Evolutionary conservation across 129 eudicot genomes (phyloP).

Genomic region (Apium graveolens): DNA sequence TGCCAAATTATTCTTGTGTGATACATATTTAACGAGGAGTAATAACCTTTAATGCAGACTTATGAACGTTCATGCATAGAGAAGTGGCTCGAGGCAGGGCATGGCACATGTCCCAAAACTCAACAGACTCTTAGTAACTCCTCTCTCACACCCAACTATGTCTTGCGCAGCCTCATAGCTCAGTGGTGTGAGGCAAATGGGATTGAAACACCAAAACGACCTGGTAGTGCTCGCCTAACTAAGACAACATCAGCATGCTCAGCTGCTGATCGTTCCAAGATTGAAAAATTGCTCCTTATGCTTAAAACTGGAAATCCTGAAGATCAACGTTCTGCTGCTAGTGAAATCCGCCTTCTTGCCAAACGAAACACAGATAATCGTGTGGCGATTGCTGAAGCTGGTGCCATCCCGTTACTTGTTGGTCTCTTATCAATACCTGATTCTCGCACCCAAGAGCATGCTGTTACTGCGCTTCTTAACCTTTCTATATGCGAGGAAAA

Average conservation of each 20-base stretch:
- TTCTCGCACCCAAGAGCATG: conserved; percentile 90
- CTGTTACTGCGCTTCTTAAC: conserved; percentile 88
- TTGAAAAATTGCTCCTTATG: conserved; percentile 49
- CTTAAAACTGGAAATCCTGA: conserved; percentile 56
- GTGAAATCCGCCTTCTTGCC: conserved; percentile 87
- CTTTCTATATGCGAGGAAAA: conserved; percentile 87
- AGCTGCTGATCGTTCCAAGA: conserved; percentile 68
- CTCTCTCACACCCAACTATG: conserved; percentile 77
- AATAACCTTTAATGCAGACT: conserved; percentile 40
- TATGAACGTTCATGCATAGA: conserved; percentile 79
- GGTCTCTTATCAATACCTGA: conserved; percentile 60
- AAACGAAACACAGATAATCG: conserved; percentile 86
- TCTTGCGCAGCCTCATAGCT: conserved; percentile 77
- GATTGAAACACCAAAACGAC: conserved; percentile 67
- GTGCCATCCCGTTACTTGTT: conserved; percentile 84
- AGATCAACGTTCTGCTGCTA: conserved; percentile 74
- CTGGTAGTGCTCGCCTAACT: conserved; percentile 27
- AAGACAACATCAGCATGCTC: conserved; percentile 60
- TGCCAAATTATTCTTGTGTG: not conserved
- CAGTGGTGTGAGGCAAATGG: conserved; percentile 90
- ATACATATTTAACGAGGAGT: not conserved
- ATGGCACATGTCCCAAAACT: conserved; percentile 80
- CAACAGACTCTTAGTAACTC: conserved; percentile 60
- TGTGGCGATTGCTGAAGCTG: conserved; percentile 88
- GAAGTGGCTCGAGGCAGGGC: conserved; percentile 87